Base-by-base conservation (phyloP, 176 grass and related monocot species). In the Cocos nucifera region DNA sequence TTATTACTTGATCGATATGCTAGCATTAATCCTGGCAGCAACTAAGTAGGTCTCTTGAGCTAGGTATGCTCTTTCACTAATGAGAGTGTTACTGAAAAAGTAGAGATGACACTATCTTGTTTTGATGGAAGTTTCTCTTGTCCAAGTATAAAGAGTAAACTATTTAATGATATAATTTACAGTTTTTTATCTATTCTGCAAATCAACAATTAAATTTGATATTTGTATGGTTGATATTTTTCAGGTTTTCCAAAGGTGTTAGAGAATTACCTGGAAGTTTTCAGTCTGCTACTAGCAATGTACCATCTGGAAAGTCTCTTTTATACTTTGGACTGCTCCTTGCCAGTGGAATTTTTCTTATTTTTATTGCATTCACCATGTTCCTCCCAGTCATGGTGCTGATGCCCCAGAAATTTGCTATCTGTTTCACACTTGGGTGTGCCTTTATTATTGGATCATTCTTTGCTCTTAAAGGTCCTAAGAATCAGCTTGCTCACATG, bases 351-450 rank as follows among this genome's bases (percentile, higher is more conserved):
- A 56, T 83, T 21, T 97, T 97, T 69, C 87, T 97, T 20, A 69
- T 97, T 56, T 97, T 88, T 66, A 85, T 97, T 8, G 87, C 92
- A 14, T 97, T 91, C 76, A 97, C 84, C 17, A 88, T 97, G 69
- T 97, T 97, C 63, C 81, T 97, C 44, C 87, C 93, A 50, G 93
- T 80, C 70, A 97, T 91, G 78, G 87, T 97, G 53, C 73, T 97
- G 80, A 75, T 88, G 78, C 93, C 93, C 26, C 93, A 97, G 67
- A 97, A 97, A 59, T 97, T 97, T 27, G 93, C 87, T 0, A 91
- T 88, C 21, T 91, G 93, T 85, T 97, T 97, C 76, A 97, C 93
- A 0, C 56, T 73, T 75, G 87, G 93, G 22, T 91, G 87, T 75
- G 87, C 80, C 50, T 80, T 77, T 58, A 91, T 97, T 78, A 80